A percentile compares a stretch with the other conserved stretches of the same genome.
phyloP scores from a whole-genome alignment of 2,329 filamentous ascomycete species.

The Pseudomassariella vexata region DNA sequence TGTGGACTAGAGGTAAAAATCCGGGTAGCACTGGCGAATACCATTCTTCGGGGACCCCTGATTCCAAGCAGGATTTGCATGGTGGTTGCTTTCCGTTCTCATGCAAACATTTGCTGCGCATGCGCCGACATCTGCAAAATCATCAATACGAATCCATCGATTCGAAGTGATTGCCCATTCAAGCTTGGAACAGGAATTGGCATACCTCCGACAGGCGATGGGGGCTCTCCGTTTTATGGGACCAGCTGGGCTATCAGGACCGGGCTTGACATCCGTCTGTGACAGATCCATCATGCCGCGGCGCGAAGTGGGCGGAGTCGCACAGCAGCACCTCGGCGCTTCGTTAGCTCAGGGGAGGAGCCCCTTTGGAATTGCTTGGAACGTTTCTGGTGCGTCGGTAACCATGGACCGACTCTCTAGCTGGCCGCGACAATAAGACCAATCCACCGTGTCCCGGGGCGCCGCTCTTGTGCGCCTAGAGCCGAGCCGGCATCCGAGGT shows the following conservation, averaged over 20 bases:
- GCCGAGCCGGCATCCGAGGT: too few species aligned
- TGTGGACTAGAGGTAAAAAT: neutral
- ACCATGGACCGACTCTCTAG: too few species aligned
- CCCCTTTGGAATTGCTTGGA: too few species aligned
- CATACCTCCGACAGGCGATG: constrained; percentile 48
- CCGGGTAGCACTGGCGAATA: constrained; percentile 20
- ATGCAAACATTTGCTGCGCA: constrained; percentile 51
- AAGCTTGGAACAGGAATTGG: too few species aligned
- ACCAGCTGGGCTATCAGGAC: constrained; percentile 8
- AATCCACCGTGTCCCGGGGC: too few species aligned
- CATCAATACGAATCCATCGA: constrained; percentile 3
- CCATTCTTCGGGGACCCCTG: constrained; percentile 47
- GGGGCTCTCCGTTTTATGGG: constrained; percentile 42
- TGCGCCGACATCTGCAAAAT: constrained; percentile 42
- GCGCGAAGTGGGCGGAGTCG: constrained; percentile 1
- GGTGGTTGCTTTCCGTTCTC: constrained; percentile 43
- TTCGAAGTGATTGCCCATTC: too few species aligned
- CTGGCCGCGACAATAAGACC: too few species aligned
- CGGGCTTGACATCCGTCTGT: too few species aligned
- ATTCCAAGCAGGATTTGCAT: constrained; percentile 45
- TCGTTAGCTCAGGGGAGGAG: too few species aligned
- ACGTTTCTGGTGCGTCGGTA: too few species aligned
- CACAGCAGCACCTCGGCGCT: too few species aligned
- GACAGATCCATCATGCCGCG: constrained; percentile 12
- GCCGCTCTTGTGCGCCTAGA: too few species aligned